Conservation (phyloP, 768 basidiomycete species). For the Postia placenta region DNA sequence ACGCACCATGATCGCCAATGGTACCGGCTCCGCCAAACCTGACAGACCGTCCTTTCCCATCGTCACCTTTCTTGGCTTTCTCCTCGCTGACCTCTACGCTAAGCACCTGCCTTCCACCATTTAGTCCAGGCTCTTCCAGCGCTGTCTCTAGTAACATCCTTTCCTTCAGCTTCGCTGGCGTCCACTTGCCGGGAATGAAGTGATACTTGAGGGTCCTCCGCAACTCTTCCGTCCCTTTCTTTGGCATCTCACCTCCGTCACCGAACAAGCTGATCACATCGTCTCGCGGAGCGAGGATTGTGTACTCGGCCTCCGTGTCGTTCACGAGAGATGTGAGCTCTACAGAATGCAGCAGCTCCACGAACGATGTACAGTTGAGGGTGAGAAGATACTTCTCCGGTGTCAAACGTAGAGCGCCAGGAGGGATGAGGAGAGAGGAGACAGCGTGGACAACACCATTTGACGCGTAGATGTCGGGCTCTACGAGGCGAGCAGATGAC, state of each 20-base stretch:
- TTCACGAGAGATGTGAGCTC: slow-evolving; percentile 68
- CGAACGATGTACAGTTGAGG: slow-evolving; percentile 87
- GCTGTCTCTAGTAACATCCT: slow-evolving; percentile 78
- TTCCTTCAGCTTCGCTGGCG: slow-evolving; percentile 60
- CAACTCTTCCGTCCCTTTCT: slow-evolving; percentile 61
- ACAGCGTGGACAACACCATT: slow-evolving; percentile 95
- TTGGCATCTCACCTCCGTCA: slow-evolving; percentile 47
- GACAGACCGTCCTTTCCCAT: slow-evolving; percentile 50
- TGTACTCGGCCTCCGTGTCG: slow-evolving; percentile 61
- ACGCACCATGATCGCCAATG: slow-evolving; percentile 71
- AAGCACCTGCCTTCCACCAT: slow-evolving; percentile 65
- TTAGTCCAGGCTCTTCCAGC: slow-evolving; percentile 64
- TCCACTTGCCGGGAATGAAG: slow-evolving; percentile 81
- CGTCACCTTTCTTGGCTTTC: slow-evolving; percentile 36
- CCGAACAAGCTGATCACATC: slow-evolving; percentile 66
- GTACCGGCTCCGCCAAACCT: slow-evolving; percentile 80
- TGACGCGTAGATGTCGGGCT: slow-evolving; percentile 86
- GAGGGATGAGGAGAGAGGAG: slow-evolving; percentile 74
- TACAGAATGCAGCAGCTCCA: slow-evolving; percentile 81
- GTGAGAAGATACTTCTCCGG: slow-evolving; percentile 94
- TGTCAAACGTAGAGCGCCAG: slow-evolving; percentile 70
- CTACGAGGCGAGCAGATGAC: slow-evolving; percentile 52
- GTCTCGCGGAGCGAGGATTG: slow-evolving; percentile 89
- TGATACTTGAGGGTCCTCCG: slow-evolving; percentile 80
- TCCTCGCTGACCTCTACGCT: slow-evolving; percentile 50